Conservation (phyloP, 345 rosid genomes). For the Citrus medica region DNA sequence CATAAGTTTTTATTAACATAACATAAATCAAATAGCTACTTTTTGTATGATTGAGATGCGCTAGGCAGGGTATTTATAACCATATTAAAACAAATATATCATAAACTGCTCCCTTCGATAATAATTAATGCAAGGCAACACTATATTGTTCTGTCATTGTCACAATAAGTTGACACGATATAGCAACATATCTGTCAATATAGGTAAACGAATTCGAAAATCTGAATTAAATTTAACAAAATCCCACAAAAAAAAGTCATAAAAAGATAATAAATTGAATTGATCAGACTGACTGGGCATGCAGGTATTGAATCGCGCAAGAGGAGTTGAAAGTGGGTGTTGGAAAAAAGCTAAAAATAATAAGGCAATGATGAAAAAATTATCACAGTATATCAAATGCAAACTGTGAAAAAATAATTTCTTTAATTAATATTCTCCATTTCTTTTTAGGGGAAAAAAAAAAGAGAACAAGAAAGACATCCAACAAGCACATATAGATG, state of each 20-base stretch:
- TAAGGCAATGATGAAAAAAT: neutral
- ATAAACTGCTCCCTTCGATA: too few species aligned
- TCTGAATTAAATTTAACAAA: neutral
- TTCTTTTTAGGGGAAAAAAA: too few species aligned
- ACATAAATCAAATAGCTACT: too few species aligned
- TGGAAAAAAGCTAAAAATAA: slow-evolving; percentile 36
- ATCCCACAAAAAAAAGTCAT: neutral
- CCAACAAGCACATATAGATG: too few species aligned
- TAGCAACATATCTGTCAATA: neutral
- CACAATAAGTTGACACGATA: neutral
- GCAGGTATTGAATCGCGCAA: slow-evolving; percentile 5
- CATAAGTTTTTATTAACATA: too few species aligned
- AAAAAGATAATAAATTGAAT: neutral
- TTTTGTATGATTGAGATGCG: too few species aligned
- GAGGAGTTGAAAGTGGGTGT: slow-evolving; percentile 15
- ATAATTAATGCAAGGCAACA: neutral
- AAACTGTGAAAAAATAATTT: neutral
- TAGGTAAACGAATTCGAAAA: neutral
- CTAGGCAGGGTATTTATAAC: too few species aligned
- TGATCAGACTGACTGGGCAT: slow-evolving; percentile 9
- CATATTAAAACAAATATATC: too few species aligned
- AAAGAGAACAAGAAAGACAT: too few species aligned
- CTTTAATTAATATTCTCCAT: too few species aligned
- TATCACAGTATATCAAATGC: slow-evolving; percentile 13
- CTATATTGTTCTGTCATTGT: neutral